Conservation (phyloP, 116 monocot species). For the Posidonia oceanica region DNA sequence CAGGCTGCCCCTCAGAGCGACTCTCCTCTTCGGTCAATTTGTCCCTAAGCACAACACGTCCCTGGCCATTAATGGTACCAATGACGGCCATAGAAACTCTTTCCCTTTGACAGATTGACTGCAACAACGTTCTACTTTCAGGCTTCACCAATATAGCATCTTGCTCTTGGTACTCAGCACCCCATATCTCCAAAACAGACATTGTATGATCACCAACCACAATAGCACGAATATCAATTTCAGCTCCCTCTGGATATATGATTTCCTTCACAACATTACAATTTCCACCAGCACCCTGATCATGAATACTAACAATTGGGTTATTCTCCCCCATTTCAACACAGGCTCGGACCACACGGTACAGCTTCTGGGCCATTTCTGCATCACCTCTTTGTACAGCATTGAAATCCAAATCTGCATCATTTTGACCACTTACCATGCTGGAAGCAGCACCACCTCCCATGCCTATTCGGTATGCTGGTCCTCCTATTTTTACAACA, state of each 20-base stretch:
- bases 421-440: slow-evolving; percentile 96
- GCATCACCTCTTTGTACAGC: slow-evolving; percentile 98
- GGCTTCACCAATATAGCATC: slow-evolving; percentile 87
- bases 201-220: slow-evolving; percentile 89
- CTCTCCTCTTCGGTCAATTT: slow-evolving; percentile 32
- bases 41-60: slow-evolving; percentile 59
- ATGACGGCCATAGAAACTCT: slow-evolving; percentile 94
- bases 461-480: slow-evolving; percentile 95
- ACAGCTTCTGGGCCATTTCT: slow-evolving; percentile 97
- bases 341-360: slow-evolving; percentile 85
- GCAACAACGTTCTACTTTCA: slow-evolving; percentile 39
- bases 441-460: slow-evolving; percentile 97
- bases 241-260: slow-evolving; percentile 90
- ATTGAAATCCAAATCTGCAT: slow-evolving; percentile 96
- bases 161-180: slow-evolving; percentile 98
- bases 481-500: slow-evolving; percentile 95
- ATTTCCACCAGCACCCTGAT: slow-evolving; percentile 97
- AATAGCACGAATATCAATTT: slow-evolving; percentile 78
- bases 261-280: slow-evolving; percentile 99
- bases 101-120: slow-evolving; percentile 78
- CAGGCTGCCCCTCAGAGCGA: slow-evolving; percentile 31
- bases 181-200: slow-evolving; percentile 98
- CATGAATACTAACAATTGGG: slow-evolving; percentile 94
- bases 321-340: slow-evolving; percentile 79
- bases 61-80: slow-evolving; percentile 70